A percentile compares a stretch with the other conserved stretches of the same genome.
These are phyloP conservation scores for Kregervanrija pseudodelftensis DNA, from an alignment of 805 yeast genomes.

Conservation along the genomic window DNA sequence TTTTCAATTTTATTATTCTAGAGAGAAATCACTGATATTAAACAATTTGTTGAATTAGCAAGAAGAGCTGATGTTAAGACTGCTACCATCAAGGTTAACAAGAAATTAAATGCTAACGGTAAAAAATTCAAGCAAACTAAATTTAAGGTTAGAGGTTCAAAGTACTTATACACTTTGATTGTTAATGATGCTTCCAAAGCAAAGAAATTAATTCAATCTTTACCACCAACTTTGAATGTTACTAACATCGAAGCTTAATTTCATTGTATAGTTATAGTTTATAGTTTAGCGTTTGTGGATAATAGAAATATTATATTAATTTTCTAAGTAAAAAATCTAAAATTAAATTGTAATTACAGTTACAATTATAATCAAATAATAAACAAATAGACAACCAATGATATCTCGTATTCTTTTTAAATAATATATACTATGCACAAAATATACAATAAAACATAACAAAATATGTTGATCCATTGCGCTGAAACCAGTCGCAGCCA, in stretches of 20 bases:
- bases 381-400: too few species aligned
- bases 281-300: too few species aligned
- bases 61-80: constrained; percentile 92
- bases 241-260: constrained; percentile 28
- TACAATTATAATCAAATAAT: too few species aligned
- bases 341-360: too few species aligned
- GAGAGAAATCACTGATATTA: constrained; percentile 88
- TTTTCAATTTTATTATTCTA: constrained; percentile 6
- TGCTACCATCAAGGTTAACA: constrained; percentile 92
- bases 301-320: too few species aligned
- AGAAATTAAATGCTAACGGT: constrained; percentile 73
- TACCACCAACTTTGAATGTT: constrained; percentile 88
- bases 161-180: constrained; percentile 88
- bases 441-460: too few species aligned
- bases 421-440: too few species aligned
- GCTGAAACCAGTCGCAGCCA: too few species aligned
- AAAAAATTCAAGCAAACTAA: constrained; percentile 89
- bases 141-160: constrained; percentile 98
- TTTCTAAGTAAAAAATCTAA: too few species aligned
- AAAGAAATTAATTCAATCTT: constrained; percentile 92
- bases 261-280: too few species aligned
- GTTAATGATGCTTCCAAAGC: constrained; percentile 96
- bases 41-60: constrained; percentile 93
- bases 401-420: too few species aligned
- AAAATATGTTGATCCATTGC: too few species aligned